Evolutionary conservation across 2,329 filamentous ascomycete species (phyloP).

Genomic region (Diaporthe eres): DNA sequence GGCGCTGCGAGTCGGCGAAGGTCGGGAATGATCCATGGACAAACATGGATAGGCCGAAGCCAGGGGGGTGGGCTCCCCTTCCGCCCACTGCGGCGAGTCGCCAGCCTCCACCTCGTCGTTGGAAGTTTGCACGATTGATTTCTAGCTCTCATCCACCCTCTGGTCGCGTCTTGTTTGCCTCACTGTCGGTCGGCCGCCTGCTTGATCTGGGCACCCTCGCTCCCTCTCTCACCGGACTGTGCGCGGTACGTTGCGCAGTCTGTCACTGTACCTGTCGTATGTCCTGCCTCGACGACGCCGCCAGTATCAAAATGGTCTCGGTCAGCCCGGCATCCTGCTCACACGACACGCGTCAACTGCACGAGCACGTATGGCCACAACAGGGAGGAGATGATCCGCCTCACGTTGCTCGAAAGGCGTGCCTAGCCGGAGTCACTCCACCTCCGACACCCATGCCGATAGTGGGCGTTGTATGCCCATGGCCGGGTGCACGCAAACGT

Average conservation of each 20-base stretch:
- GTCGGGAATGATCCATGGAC: constrained; percentile 1
- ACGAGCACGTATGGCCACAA: not conserved
- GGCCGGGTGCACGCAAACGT: not conserved
- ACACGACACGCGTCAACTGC: constrained; percentile 23
- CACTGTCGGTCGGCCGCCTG: constrained; percentile 5
- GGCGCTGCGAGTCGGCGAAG: constrained; percentile 9
- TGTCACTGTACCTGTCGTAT: constrained; percentile 12
- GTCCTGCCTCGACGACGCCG: not conserved
- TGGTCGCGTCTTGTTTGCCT: constrained; percentile 19
- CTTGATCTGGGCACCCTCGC: not conserved
- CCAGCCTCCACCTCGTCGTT: constrained; percentile 3
- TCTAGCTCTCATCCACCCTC: constrained; percentile 15
- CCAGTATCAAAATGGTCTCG: not conserved
- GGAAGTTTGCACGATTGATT: constrained; percentile 1
- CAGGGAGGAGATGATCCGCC: not conserved
- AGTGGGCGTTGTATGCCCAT: not conserved
- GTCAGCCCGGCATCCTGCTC: constrained; percentile 4
- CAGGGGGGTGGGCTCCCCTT: not conserved
- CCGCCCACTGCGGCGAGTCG: constrained; percentile 10
- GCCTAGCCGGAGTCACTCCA: constrained; percentile 17
- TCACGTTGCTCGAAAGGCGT: constrained; percentile 4
- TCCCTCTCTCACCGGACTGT: constrained; percentile 28
- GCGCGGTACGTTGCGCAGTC: constrained; percentile 33
- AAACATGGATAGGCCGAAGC: constrained; percentile 15
- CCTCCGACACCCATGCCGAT: constrained; percentile 19